Evolutionary conservation across 805 yeast genomes (phyloP).

Genomic region (Candida lessepsii): DNA sequence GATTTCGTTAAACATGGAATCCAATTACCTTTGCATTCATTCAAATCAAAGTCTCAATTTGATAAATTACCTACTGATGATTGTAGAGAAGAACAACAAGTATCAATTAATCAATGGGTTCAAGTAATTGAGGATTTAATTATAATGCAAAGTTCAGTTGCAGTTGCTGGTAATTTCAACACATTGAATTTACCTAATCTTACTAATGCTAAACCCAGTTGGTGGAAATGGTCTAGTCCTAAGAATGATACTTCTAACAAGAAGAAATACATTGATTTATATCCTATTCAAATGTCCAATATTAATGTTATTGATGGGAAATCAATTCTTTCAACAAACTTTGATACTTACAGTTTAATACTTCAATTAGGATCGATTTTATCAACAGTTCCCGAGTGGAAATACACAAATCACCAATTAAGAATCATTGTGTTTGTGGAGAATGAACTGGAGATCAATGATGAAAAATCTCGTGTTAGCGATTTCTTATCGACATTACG

Average conservation of each 20-base stretch:
- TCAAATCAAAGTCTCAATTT: constrained; percentile 18
- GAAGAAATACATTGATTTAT: constrained; percentile 69
- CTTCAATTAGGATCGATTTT: constrained; percentile 91
- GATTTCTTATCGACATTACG: constrained; percentile 73
- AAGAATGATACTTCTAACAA: constrained; percentile 16
- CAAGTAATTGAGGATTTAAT: constrained; percentile 87
- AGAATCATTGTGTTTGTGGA: constrained; percentile 93
- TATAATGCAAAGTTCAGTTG: constrained; percentile 85
- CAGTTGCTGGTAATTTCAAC: constrained; percentile 87
- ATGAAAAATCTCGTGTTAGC: constrained; percentile 62
- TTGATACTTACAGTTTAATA: constrained; percentile 93
- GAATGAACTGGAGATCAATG: constrained; percentile 60
- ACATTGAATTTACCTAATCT: constrained; percentile 59
- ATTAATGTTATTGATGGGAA: constrained; percentile 67
- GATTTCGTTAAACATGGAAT: constrained; percentile 53
- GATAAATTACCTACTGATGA: constrained; percentile 69
- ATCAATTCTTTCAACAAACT: constrained; percentile 78
- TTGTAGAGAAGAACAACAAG: constrained; percentile 67
- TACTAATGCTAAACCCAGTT: not conserved
- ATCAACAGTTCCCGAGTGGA: constrained; percentile 93
- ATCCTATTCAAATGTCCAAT: constrained; percentile 97
- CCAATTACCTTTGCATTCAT: constrained; percentile 24
- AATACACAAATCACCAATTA: constrained; percentile 59
- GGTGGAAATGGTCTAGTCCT: constrained; percentile 1
- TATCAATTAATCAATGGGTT: constrained; percentile 83